These are phyloP conservation scores for Artomyces pyxidatus DNA, from an alignment of 768 basidiomycete genomes.

Conservation along the genomic window DNA sequence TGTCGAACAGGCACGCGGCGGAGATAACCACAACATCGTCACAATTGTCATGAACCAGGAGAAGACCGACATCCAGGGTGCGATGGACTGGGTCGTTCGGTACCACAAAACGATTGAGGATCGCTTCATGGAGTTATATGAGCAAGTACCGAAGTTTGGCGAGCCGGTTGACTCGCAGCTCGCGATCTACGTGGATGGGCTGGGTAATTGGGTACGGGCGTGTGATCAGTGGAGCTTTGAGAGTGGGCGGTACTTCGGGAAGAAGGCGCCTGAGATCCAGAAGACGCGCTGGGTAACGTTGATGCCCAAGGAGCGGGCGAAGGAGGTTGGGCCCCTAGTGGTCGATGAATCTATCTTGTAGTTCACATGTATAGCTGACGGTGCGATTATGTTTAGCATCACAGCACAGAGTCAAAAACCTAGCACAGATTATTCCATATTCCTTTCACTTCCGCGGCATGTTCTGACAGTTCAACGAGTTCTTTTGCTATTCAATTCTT, in stretches of 20 bases:
- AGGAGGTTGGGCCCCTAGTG: constrained; percentile 11
- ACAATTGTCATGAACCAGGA: constrained; percentile 34
- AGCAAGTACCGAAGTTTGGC: constrained; percentile 28
- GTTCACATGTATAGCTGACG: no score
- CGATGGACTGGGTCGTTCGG: constrained; percentile 24
- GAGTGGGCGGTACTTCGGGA: constrained; percentile 3
- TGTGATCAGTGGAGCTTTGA: constrained; percentile 35
- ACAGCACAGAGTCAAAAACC: no score
- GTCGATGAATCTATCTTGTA: constrained; percentile 12
- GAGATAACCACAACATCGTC: constrained; percentile 31
- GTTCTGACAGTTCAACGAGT: no score
- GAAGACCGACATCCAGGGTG: constrained; percentile 22
- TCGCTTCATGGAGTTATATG: constrained; percentile 21
- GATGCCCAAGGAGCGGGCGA: constrained; percentile 9
- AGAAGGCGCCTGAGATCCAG: neutral
- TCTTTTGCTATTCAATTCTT: no score
- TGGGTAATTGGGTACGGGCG: constrained; percentile 34
- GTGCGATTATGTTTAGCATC: no score
- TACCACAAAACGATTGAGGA: constrained; percentile 21
- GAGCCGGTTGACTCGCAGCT: constrained; percentile 27
- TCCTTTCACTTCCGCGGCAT: no score
- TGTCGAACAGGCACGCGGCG: constrained; percentile 24
- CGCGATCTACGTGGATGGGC: constrained; percentile 28
- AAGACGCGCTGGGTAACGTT: neutral
- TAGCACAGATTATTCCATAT: no score